Evolutionary conservation across 148 eudicot genomes (phyloP), one percentile per base, ranked within the genome.

Genomic region (Heliamphora exappendiculata): DNA sequence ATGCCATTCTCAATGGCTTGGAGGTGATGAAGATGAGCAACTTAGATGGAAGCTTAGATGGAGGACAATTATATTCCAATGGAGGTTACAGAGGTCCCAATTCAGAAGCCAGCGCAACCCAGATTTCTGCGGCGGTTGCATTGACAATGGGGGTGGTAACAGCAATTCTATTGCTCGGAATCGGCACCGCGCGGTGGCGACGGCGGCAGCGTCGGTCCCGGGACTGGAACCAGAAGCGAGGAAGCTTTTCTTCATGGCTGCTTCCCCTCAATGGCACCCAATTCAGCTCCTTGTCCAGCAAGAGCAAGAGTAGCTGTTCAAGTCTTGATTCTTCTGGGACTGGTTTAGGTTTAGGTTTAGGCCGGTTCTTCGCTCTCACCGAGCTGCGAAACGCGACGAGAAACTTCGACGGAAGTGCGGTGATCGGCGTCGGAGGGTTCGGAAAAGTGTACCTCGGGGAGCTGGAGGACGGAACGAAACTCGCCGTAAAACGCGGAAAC

Each of bases 21-120:
- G 93, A 88, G 74, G 86, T 90, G 70, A 82, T 90, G 81, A 90
- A 90, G 78, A 86, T 90, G 81, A 90, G 89, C 80, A 90, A 86
- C 65, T 76, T 74, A 0, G 93, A 86, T 7, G 87, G 89, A 47
- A 88, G 93, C 64, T 85, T 86, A 50, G 84, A 84, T 47, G 93
- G 93, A 19, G 93, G 93, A 19, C 75, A 85, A 73, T 90, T 90
- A 55, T 81, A 87, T 36, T 85, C 87, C 7, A 72, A 78, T 12
- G 89, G 91, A 3, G 78, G 34, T 34, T 76, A 80, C 73, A 63
- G 78, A 76, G 87, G 84, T 2, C 76, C 81, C 20, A 6, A 44
- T 20, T 19, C 77, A 16, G 76, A 72, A 33, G 67, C 85, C 0
- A 78, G 54, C 24, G 78, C 77, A 37, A 84, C 83, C 77, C 84